A percentile compares a stretch with the other conserved stretches of the same genome.
Conservation (phyloP, 2,329 filamentous ascomycete species). For the Drechmeria coniospora region DNA sequence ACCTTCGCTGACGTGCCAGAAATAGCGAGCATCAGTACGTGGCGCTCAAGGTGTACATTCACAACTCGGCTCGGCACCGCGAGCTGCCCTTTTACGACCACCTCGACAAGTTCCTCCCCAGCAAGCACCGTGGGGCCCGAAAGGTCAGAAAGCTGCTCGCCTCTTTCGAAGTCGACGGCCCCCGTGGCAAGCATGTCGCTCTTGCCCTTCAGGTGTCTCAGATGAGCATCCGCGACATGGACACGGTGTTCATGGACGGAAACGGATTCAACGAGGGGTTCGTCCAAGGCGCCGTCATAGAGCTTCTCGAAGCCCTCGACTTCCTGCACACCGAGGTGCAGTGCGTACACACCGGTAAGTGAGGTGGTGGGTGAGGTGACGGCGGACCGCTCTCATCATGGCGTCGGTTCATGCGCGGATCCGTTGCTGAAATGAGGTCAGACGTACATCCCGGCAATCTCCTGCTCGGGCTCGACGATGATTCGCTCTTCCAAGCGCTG, state of each 20-base stretch:
- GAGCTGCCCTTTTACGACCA: constrained; percentile 10
- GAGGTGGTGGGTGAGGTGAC: no score
- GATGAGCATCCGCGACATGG: constrained; percentile 17
- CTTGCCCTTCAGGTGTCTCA: constrained; percentile 12
- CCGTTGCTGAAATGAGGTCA: constrained; percentile 2
- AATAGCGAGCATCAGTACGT: constrained; percentile 12
- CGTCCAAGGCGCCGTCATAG: constrained; percentile 14
- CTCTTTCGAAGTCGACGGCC: constrained; percentile 3
- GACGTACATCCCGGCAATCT: constrained; percentile 13
- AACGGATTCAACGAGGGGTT: constrained; percentile 12
- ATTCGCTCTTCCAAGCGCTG: constrained; percentile 8
- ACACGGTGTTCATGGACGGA: constrained; percentile 10
- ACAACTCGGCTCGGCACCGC: constrained; percentile 9
- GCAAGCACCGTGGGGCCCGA: neutral
- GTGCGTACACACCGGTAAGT: constrained; percentile 16
- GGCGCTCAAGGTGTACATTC: constrained; percentile 16
- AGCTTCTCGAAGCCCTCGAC: constrained; percentile 17
- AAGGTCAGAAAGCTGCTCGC: neutral
- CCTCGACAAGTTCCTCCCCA: constrained; percentile 2
- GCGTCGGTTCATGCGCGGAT: neutral
- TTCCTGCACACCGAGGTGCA: constrained; percentile 18
- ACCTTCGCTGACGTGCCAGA: neutral
- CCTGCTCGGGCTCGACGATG: constrained; percentile 8
- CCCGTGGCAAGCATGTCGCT: constrained; percentile 8
- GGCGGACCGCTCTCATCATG: neutral